These are phyloP conservation scores for Eutrema japonicum DNA, from an alignment of 345 rosid genomes.

Conservation along the genomic window DNA sequence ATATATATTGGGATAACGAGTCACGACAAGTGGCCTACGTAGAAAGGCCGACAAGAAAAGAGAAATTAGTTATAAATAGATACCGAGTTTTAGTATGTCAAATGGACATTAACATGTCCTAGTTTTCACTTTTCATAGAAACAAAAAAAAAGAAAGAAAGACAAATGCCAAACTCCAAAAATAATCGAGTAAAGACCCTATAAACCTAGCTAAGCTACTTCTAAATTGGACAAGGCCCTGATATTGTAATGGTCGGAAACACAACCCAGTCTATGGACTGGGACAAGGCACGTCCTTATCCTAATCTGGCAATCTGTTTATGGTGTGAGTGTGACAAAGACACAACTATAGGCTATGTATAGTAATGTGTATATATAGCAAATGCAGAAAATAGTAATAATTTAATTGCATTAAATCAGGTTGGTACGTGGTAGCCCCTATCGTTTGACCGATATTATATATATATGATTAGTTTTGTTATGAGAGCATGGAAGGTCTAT, in stretches of 20 bases:
- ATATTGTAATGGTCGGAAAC: constrained; percentile 1
- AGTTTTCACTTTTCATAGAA: constrained; percentile 19
- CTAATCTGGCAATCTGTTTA: constrained; percentile 21
- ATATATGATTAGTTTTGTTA: neutral
- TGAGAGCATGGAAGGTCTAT: neutral
- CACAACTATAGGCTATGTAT: constrained; percentile 5
- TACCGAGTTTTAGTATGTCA: constrained; percentile 22
- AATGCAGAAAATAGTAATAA: constrained; percentile 26
- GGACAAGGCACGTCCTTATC: constrained; percentile 33
- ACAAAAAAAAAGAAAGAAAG: neutral
- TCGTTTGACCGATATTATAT: constrained; percentile 21
- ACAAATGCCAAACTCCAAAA: constrained; percentile 3
- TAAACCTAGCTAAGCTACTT: constrained; percentile 7
- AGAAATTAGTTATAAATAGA: constrained; percentile 31
- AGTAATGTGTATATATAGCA: neutral
- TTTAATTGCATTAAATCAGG: constrained; percentile 33
- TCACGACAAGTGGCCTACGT: constrained; percentile 41
- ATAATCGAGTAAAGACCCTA: neutral
- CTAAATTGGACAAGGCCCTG: too few species aligned
- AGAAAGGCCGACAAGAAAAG: constrained; percentile 41
- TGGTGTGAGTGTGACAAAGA: constrained; percentile 23
- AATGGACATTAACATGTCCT: constrained; percentile 29
- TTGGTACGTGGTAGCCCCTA: constrained; percentile 34
- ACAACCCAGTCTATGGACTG: constrained; percentile 5
- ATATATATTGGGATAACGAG: constrained; percentile 17